Evolutionary conservation across 768 basidiomycete genomes (phyloP).

Genomic region (Auricularia auricula-judae): DNA sequence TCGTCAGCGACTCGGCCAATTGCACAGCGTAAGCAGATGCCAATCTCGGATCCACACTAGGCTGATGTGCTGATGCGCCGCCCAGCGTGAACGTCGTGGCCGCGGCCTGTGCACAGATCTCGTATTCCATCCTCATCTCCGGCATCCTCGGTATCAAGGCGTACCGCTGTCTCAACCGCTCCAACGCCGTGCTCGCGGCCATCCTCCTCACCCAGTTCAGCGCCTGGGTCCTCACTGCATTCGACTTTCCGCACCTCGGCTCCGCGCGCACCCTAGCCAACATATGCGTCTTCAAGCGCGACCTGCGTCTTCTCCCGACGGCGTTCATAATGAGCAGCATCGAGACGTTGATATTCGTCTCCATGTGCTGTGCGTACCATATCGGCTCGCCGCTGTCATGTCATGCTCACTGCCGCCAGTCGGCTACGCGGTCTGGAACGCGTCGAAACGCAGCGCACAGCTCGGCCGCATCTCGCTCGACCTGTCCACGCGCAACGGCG

Average conservation of each 20-base stretch:
- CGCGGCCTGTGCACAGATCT: constrained; percentile 2
- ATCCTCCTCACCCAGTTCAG: constrained; percentile 30
- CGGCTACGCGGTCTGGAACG: constrained; percentile 43
- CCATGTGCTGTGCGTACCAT: constrained; percentile 41
- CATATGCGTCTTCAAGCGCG: constrained; percentile 9
- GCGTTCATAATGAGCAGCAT: constrained; percentile 36
- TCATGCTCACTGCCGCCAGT: constrained; percentile 24
- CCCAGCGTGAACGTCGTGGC: constrained; percentile 6
- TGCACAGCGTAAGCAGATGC: constrained; percentile 37
- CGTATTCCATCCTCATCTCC: constrained; percentile 32
- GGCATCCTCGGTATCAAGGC: constrained; percentile 57
- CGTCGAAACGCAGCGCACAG: constrained; percentile 36
- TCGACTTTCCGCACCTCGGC: constrained; percentile 3
- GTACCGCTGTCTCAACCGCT: constrained; percentile 51
- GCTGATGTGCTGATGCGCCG: neutral
- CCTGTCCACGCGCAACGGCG: constrained; percentile 31
- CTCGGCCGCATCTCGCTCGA: constrained; percentile 46
- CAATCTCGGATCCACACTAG: constrained; percentile 15
- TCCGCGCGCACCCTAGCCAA: neutral
- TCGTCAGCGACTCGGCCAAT: constrained; percentile 28
- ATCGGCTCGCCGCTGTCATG: constrained; percentile 3
- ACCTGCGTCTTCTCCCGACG: constrained; percentile 26
- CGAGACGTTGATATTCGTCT: constrained; percentile 44
- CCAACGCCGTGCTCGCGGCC: constrained; percentile 37
- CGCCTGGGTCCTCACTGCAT: neutral